These are phyloP conservation scores for Wickerhamiella slavikovae DNA, from an alignment of 805 yeast genomes.

Conservation along the genomic window DNA sequence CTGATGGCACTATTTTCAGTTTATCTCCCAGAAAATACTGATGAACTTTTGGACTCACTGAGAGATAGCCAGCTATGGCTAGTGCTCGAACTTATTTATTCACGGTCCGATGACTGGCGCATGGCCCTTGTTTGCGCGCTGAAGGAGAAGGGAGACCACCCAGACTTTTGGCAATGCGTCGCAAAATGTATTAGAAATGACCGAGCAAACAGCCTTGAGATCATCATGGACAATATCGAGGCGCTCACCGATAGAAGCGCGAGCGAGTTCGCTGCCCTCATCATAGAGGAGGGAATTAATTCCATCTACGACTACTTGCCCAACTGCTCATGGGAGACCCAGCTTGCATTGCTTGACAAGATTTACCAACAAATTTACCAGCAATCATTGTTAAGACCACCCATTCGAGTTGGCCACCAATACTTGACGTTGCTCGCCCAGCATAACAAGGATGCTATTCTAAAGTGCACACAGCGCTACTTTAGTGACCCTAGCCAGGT, in stretches of 20 bases:
- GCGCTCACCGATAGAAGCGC: constrained; percentile 1
- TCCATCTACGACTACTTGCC: no score
- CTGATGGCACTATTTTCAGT: constrained; percentile 48
- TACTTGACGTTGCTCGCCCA: constrained; percentile 6
- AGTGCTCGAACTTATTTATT: constrained; percentile 38
- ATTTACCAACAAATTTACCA: constrained; percentile 1
- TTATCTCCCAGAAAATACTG: constrained; percentile 37
- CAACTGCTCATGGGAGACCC: no score
- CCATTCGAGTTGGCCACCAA: constrained; percentile 1
- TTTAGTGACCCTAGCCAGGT: constrained; percentile 15
- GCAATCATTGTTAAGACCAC: constrained; percentile 5
- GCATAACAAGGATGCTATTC: constrained; percentile 5
- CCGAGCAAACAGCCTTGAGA: not conserved
- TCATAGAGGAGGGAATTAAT: no score
- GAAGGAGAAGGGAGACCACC: not conserved
- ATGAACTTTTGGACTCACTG: constrained; percentile 28
- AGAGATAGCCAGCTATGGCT: constrained; percentile 33
- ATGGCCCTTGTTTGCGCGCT: constrained; percentile 2
- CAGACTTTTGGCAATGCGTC: constrained; percentile 3
- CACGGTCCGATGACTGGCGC: constrained; percentile 7
- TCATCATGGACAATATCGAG: constrained; percentile 1
- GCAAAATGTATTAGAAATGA: constrained; percentile 1
- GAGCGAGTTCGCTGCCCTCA: not conserved
- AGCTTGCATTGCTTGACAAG: no score
- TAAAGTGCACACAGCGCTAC: constrained; percentile 7